These are phyloP conservation scores for Streptanthus diversifolius DNA, from an alignment of 345 rosid species.

Conservation along the genomic window DNA sequence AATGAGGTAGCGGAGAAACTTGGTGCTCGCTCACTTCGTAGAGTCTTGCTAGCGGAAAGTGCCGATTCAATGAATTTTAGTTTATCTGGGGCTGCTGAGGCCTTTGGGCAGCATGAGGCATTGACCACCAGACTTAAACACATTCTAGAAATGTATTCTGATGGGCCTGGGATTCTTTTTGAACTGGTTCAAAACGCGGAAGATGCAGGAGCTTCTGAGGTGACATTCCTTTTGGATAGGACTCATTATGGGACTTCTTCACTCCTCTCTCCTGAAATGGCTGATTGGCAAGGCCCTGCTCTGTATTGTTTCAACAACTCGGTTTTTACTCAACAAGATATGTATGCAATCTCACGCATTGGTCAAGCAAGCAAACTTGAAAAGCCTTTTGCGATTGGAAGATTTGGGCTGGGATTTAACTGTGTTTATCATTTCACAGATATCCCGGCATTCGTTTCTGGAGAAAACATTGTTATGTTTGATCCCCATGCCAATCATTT, in stretches of 20 bases:
- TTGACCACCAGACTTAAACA: conserved; percentile 94
- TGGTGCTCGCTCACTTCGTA: conserved; percentile 91
- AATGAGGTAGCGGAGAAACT: conserved; percentile 95
- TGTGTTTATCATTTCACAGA: conserved; percentile 98
- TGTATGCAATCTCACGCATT: conserved; percentile 94
- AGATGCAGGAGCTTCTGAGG: conserved; percentile 97
- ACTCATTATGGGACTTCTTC: conserved; percentile 96
- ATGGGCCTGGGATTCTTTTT: conserved; percentile 94
- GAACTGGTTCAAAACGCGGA: conserved; percentile 96
- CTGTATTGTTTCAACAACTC: conserved; percentile 92
- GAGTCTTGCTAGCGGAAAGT: conserved; percentile 93
- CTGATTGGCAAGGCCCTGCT: conserved; percentile 99
- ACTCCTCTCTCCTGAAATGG: conserved; percentile 97
- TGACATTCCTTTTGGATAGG: conserved; percentile 80
- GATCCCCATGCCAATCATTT: conserved; percentile 94
- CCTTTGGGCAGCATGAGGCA: conserved; percentile 98
- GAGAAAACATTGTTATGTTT: conserved; percentile 94
- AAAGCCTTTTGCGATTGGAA: conserved; percentile 91
- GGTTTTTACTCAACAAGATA: conserved; percentile 89
- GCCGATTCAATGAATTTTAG: conserved; percentile 94
- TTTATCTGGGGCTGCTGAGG: conserved; percentile 94
- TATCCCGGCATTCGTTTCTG: conserved; percentile 88
- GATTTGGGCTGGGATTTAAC: conserved; percentile 95
- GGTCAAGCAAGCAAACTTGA: conserved; percentile 98
- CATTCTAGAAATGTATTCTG: conserved; percentile 98